Evolutionary conservation across 768 basidiomycete species (phyloP).

Genomic region (Trametes maxima): DNA sequence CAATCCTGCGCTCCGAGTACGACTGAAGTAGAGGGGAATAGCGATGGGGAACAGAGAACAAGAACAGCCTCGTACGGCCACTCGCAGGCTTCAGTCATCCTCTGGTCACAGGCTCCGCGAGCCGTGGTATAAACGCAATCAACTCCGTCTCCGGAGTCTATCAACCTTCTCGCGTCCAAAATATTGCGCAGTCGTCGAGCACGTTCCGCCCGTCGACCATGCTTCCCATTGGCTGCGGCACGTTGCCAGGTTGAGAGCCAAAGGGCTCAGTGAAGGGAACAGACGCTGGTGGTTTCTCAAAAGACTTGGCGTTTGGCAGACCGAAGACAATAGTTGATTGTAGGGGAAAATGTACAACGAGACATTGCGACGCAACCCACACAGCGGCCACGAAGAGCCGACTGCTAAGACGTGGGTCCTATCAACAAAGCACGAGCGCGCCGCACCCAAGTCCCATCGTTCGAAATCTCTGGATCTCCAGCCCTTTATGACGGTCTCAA

Average conservation of each 20-base stretch:
- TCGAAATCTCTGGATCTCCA: slow-evolving; percentile 60
- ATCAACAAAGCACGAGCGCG: slow-evolving; percentile 43
- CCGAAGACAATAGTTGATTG: too few relatives aligned
- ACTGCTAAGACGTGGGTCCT: slow-evolving; percentile 44
- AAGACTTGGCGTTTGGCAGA: too few relatives aligned
- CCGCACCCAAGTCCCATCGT: slow-evolving; percentile 93
- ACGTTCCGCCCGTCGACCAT: too few relatives aligned
- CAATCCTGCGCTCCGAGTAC: background rate
- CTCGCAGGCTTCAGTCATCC: background rate
- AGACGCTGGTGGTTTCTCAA: too few relatives aligned
- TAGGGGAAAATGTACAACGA: slow-evolving; percentile 71
- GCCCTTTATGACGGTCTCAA: slow-evolving; percentile 83
- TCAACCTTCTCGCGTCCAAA: background rate
- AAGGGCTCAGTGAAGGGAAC: too few relatives aligned
- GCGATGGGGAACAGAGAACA: background rate
- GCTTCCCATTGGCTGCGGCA: too few relatives aligned
- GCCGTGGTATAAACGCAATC: background rate
- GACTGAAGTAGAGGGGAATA: background rate
- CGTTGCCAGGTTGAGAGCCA: too few relatives aligned
- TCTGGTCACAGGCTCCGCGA: slow-evolving; percentile 10
- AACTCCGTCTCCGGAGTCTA: background rate
- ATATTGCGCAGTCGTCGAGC: too few relatives aligned
- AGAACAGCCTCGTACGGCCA: slow-evolving; percentile 5
- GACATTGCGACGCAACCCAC: slow-evolving; percentile 86
- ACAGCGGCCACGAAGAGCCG: slow-evolving; percentile 65